Percentiles rank a stretch among this genome's conserved stretches.
phyloP scores from a whole-genome alignment of 2,329 filamentous ascomycete genomes.

The Penicillium brevicompactum region DNA sequence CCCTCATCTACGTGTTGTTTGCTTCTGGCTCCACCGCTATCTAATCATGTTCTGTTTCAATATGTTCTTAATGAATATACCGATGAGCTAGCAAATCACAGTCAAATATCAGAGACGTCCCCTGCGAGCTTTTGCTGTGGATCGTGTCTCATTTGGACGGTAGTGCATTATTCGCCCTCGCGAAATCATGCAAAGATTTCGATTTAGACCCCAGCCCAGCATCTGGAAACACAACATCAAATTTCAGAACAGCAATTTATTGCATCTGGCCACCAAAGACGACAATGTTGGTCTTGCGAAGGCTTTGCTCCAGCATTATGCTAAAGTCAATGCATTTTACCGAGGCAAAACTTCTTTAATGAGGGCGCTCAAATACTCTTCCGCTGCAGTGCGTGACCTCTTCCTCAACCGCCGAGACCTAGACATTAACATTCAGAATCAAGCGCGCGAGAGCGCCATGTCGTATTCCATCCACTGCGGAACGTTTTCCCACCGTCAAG shows the following conservation, averaged over 20 bases:
- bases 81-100: too few species aligned
- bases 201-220: background rate
- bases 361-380: conserved; percentile 3
- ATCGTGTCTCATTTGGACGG: conserved; percentile 1
- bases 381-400: background rate
- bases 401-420: background rate
- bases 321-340: conserved; percentile 9
- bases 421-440: conserved; percentile 6
- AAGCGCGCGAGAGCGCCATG: conserved; percentile 1
- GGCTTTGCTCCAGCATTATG: background rate
- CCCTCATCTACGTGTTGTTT: too few species aligned
- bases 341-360: conserved; percentile 2
- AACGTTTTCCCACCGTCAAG: background rate
- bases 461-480: conserved; percentile 3
- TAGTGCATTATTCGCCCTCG: background rate
- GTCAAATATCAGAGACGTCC: too few species aligned
- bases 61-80: too few species aligned
- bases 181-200: background rate
- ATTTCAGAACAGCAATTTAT: conserved; percentile 9
- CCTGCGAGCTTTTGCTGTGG: too few species aligned
- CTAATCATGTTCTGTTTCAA: too few species aligned
- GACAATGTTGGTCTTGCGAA: conserved; percentile 3
- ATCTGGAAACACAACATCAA: conserved; percentile 3
- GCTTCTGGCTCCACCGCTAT: too few species aligned
- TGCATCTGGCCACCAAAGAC: conserved; percentile 2